phyloP scores from a whole-genome alignment of 148 eudicot species.

The Rhododendron molle region DNA sequence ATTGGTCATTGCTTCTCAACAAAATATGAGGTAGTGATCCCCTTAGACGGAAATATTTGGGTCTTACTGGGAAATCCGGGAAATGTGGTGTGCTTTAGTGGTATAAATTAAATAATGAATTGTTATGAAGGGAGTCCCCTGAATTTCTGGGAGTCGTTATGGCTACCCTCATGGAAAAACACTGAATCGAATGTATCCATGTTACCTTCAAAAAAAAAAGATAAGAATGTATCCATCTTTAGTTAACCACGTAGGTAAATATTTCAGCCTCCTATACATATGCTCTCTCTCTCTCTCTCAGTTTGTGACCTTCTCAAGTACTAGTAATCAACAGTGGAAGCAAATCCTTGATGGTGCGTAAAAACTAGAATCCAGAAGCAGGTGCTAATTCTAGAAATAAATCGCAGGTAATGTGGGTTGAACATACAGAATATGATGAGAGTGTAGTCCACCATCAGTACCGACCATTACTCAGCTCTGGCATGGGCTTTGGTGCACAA shows the following conservation, averaged over 20 bases:
- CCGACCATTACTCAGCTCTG: conserved; percentile 61
- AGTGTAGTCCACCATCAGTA: conserved; percentile 38
- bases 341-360: not conserved
- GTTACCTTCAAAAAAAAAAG: not conserved
- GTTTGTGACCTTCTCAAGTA: not conserved
- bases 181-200: not conserved
- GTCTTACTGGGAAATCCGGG: not conserved
- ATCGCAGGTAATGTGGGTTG: conserved; percentile 84
- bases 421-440: conserved; percentile 76
- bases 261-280: not conserved
- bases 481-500: conserved; percentile 70
- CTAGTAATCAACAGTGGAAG: not conserved
- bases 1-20: not conserved
- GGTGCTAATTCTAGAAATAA: not conserved
- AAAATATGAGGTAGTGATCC: not conserved
- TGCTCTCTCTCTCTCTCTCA: not conserved
- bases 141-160: not conserved
- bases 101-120: not conserved
- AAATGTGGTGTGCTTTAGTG: not conserved
- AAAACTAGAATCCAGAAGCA: not conserved
- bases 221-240: not conserved
- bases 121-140: not conserved
- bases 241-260: not conserved
- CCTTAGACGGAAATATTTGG: not conserved
- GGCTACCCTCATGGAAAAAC: not conserved